These are phyloP conservation scores for Phytophthora boehmeriae DNA, from an alignment of 352 stramenopile genomes.

Conservation along the genomic window DNA sequence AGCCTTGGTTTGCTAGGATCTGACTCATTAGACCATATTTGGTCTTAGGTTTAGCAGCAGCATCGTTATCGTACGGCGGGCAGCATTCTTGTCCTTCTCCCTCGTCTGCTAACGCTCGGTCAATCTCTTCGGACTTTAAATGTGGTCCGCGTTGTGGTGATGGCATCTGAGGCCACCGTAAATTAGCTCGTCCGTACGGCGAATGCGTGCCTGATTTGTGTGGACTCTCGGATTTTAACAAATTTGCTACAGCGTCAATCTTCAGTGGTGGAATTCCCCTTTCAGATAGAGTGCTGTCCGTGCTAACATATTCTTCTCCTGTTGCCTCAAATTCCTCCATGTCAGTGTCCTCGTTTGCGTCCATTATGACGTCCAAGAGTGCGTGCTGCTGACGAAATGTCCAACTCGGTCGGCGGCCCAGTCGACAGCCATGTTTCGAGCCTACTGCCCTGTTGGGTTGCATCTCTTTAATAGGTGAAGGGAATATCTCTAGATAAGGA, in stretches of 20 bases:
- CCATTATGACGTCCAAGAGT: conserved; percentile 56
- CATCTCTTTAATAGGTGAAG: conserved; percentile 66
- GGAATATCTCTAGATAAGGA: conserved; percentile 60
- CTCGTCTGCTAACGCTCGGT: conserved; percentile 18
- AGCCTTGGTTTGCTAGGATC: conserved; percentile 59
- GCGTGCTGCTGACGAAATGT: conserved; percentile 63
- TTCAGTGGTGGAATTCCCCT: conserved; percentile 14
- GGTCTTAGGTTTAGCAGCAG: conserved; percentile 4
- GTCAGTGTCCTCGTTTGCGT: conserved; percentile 46
- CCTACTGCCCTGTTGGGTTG: conserved; percentile 4
- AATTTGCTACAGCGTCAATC: conserved; percentile 7
- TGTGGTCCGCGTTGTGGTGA: conserved; percentile 56
- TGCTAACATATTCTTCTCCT: background rate
- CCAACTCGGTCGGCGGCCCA: conserved; percentile 61
- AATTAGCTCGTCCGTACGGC: conserved; percentile 42
- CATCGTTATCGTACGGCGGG: background rate
- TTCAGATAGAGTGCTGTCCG: background rate
- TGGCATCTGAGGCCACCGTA: conserved; percentile 45
- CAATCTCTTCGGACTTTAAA: conserved; percentile 39
- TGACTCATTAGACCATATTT: conserved; percentile 53
- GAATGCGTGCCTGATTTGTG: conserved; percentile 41
- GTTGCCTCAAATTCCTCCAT: background rate
- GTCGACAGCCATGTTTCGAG: conserved; percentile 14
- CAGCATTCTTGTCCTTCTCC: conserved; percentile 1
- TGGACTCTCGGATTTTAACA: conserved; percentile 22